phyloP scores from a whole-genome alignment of 208 protist species.

The Wallacemonas collosoma region DNA sequence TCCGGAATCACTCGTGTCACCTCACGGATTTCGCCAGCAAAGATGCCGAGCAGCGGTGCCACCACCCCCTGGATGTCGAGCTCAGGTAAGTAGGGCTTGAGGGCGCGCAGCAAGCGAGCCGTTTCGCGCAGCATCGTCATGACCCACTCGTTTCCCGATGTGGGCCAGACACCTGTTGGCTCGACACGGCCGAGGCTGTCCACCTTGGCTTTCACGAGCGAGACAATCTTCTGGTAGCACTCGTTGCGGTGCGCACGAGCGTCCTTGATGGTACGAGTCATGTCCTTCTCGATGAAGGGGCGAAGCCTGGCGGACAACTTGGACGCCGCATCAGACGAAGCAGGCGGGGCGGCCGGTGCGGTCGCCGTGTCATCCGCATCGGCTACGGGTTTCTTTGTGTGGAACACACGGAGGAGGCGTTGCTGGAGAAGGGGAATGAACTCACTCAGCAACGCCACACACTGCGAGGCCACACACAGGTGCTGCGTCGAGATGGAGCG shows the following conservation, averaged over 20 bases:
- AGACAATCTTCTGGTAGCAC: slow-evolving; percentile 69
- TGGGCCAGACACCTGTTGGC: slow-evolving; percentile 48
- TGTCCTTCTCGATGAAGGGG: slow-evolving; percentile 62
- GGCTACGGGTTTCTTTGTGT: background rate
- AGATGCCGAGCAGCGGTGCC: slow-evolving; percentile 71
- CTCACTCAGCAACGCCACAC: slow-evolving; percentile 66
- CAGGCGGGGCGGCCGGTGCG: background rate
- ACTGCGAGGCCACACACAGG: slow-evolving; percentile 87
- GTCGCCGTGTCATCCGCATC: background rate
- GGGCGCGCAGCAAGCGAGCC: slow-evolving; percentile 61
- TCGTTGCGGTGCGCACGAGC: slow-evolving; percentile 63
- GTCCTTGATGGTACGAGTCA: slow-evolving; percentile 53
- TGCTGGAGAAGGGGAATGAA: slow-evolving; percentile 66
- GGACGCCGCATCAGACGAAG: background rate
- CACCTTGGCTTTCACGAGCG: slow-evolving; percentile 74
- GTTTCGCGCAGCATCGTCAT: slow-evolving; percentile 89
- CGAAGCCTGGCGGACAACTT: slow-evolving; percentile 26
- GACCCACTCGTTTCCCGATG: slow-evolving; percentile 80
- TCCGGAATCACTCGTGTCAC: slow-evolving; percentile 46
- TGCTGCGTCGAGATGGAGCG: slow-evolving; percentile 82
- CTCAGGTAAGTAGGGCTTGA: slow-evolving; percentile 67
- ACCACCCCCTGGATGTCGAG: slow-evolving; percentile 68
- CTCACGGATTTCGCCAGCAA: slow-evolving; percentile 63
- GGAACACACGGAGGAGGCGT: slow-evolving; percentile 31
- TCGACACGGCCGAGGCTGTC: slow-evolving; percentile 46